A percentile compares a stretch with the other conserved stretches of the same genome.
phyloP scores from a whole-genome alignment of 2,329 filamentous ascomycete genomes.

The Apiospora arundinis region DNA sequence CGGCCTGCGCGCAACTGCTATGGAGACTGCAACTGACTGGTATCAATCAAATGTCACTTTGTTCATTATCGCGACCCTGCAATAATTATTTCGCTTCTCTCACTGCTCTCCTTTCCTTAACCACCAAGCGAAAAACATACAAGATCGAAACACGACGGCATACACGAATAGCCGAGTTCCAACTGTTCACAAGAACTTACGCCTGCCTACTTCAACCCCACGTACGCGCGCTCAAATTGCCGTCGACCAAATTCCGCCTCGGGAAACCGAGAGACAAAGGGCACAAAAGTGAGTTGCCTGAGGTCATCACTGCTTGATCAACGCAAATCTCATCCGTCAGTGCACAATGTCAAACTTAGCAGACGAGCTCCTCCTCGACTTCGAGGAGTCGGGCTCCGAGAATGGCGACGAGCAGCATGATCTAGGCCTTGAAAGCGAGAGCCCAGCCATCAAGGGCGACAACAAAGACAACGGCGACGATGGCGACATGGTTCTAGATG shows the following conservation, averaged over 20 bases:
- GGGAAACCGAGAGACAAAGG: slow-evolving; percentile 17
- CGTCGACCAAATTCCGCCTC: background rate
- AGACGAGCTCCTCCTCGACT: slow-evolving; percentile 91
- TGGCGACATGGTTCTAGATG: slow-evolving; percentile 64
- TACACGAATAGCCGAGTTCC: background rate
- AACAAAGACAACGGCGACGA: slow-evolving; percentile 46
- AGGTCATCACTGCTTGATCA: slow-evolving; percentile 22
- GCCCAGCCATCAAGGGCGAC: slow-evolving; percentile 46
- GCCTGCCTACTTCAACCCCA: background rate
- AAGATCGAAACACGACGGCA: background rate
- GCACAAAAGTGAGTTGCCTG: slow-evolving; percentile 28
- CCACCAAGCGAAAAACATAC: background rate
- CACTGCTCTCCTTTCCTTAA: background rate
- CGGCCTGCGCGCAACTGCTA: background rate
- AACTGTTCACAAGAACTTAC: background rate
- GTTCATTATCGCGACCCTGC: background rate
- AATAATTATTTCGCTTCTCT: background rate
- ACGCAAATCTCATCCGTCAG: slow-evolving; percentile 26
- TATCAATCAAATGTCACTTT: slow-evolving; percentile 13
- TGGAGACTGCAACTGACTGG: background rate
- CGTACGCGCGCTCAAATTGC: background rate
- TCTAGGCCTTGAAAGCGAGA: slow-evolving; percentile 50
- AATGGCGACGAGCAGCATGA: slow-evolving; percentile 68
- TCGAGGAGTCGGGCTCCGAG: slow-evolving; percentile 85
- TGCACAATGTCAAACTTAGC: slow-evolving; percentile 82